Percentiles rank a stretch among this genome's conserved stretches.
phyloP scores from a whole-genome alignment of 2,329 filamentous ascomycete species.

The Zarea fungicola region DNA sequence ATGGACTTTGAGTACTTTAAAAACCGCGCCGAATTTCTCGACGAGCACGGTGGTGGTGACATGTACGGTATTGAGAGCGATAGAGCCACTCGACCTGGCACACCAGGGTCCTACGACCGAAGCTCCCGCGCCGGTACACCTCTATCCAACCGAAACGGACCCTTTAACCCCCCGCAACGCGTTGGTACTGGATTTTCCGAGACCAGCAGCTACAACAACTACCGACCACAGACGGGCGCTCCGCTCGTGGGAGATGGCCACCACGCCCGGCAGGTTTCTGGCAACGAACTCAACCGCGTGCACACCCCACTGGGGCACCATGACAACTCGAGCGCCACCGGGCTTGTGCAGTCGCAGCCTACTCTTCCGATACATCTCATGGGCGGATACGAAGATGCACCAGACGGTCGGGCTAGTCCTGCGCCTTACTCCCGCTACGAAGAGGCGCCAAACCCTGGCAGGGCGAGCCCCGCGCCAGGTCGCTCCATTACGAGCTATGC shows the following conservation, averaged over 20 bases:
- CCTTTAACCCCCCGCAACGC: constrained; percentile 24
- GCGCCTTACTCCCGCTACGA: neutral
- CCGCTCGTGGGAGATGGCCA: neutral
- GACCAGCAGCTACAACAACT: constrained; percentile 26
- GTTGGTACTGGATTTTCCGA: constrained; percentile 18
- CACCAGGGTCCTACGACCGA: constrained; percentile 50
- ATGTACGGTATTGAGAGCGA: constrained; percentile 54
- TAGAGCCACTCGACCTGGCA: constrained; percentile 47
- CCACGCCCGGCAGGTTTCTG: constrained; percentile 5
- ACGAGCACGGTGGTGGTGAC: constrained; percentile 76
- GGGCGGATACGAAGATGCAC: neutral
- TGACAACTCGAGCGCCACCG: constrained; percentile 48
- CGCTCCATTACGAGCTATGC: neutral
- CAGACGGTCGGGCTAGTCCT: constrained; percentile 20
- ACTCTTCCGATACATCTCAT: constrained; percentile 38
- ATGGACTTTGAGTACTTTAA: constrained; percentile 93
- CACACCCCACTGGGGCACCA: constrained; percentile 46
- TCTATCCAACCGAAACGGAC: constrained; percentile 25
- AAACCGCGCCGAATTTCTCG: constrained; percentile 79
- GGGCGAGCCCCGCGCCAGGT: neutral
- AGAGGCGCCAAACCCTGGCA: neutral
- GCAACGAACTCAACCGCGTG: constrained; percentile 23
- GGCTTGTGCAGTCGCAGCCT: constrained; percentile 49
- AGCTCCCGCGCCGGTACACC: constrained; percentile 49
- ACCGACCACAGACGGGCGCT: constrained; percentile 16